Base-by-base conservation (phyloP, 306 rosid genomes). In the Delonix regia region DNA sequence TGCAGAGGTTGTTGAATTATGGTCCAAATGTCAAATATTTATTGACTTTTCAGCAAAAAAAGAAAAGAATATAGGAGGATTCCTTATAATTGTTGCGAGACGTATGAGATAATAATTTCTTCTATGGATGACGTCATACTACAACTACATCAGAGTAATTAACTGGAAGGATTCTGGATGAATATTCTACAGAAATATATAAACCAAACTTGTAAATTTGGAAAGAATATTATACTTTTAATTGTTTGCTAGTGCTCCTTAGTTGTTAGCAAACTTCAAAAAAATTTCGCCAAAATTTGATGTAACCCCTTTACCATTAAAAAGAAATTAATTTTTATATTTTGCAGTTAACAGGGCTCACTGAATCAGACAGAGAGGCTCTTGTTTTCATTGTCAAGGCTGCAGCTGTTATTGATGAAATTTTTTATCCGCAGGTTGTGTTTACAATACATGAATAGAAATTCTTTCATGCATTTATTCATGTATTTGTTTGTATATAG, bases 331-430 rank as follows among this genome's bases (percentile, higher is more conserved):
- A 39, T 7, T 9, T 64, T 64, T 60, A 78, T 57, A 64, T 80
- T 48, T 84, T 74, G 86, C 88, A 92, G 99, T 83, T 95, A 88
- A 73, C 85, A 65, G 97, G 85, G 81, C 88, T 92, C 68, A 69
- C 87, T 9, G 91, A 89, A 73, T 86, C 90, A 38, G 99, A 92
- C 78, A 89, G 53, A 86, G 89, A 87, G 81, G 94, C 92, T 87
- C 85, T 95, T 48, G 87, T 16, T 71, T 80, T 78, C 53, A 73
- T 92, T 68, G 82, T 91, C 76, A 91, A 86, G 84, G 97, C 97
- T 71, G 98, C 99, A 74, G 59, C 79, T 68, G 77, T 92, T 75
- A 86, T 92, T 90, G 92, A 95, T 71, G 90, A 90, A 61, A 89
- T 92, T 69, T 95, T 89, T 86, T 70, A 81, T 85, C 79, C 78